Evolutionary conservation across 2,329 filamentous ascomycete species (phyloP).

Genomic region (Catunica adiposa): DNA sequence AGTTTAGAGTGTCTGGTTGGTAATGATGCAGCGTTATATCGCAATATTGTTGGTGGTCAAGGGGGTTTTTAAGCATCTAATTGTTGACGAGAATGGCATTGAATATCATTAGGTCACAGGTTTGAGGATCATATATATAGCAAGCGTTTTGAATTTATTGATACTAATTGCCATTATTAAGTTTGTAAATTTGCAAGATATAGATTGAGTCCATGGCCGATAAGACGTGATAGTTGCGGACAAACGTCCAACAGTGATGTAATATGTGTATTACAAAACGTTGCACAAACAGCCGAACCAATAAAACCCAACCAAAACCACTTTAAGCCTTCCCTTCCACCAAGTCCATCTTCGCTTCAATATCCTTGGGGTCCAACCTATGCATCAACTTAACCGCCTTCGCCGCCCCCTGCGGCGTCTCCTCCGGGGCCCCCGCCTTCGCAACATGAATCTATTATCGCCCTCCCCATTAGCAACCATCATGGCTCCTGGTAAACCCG

Average conservation of each 20-base stretch:
- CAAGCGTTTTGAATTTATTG: neutral
- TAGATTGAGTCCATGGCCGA: no score
- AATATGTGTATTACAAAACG: no score
- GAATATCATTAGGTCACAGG: neutral
- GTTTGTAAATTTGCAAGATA: no score
- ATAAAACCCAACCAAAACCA: neutral
- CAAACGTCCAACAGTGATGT: no score
- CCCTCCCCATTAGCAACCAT: neutral
- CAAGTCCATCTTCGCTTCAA: slow-evolving; percentile 51
- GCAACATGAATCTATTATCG: slow-evolving; percentile 44
- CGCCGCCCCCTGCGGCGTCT: slow-evolving; percentile 36
- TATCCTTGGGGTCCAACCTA: slow-evolving; percentile 50
- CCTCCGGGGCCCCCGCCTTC: slow-evolving; percentile 33
- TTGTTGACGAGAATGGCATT: no score
- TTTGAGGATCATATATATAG: no score
- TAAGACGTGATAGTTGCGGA: no score
- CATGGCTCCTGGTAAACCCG: neutral
- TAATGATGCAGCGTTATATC: no score
- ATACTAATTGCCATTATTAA: neutral
- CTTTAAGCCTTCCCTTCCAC: slow-evolving; percentile 23
- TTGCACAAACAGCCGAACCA: no score
- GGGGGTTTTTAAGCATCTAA: no score
- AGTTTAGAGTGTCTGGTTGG: neutral
- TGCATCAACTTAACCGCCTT: slow-evolving; percentile 62
- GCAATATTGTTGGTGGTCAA: no score